Evolutionary conservation across 2,329 filamentous ascomycete genomes (phyloP), one percentile per base, ranked within the genome.

Genomic region (Aschersonia sp.): DNA sequence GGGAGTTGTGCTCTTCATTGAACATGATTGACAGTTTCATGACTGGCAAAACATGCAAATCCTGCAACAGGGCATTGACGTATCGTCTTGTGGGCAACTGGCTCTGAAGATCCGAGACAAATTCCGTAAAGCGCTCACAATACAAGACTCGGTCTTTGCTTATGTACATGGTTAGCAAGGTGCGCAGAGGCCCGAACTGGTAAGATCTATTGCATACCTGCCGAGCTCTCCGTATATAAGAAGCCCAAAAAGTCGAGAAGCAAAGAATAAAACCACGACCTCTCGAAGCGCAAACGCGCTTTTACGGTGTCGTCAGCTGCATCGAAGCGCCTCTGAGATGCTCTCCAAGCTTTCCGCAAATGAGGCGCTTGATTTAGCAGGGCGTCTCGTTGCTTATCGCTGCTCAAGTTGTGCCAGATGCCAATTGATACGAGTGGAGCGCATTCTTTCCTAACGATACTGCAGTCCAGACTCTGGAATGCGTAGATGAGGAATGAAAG

Each of bases 51-150:
- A 94, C 65, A 60, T 97, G 88, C 43, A 97, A 69, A 60, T 98
- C 90, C 56, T 84, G 81, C 11, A 97, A 65, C 41, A 98, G 68
- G 1, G 86, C 81, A 62, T 95, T 95, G 60, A 94, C 86, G 61
- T 97, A 97, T 63, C 92, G 80, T 55, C 92, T 76, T 4, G 94
- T 98, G 0, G 92, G 92, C 44, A 97, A 71, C 62, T 98, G 92
- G 58, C 90, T 95, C 62, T 94, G 81, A 22, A 98, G 68, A 60
- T 98, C 92, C 7, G 84, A 83, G 44, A 98, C 70, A 46, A 98
- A 83, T 63, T 98, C 92, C 46, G 92, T 66, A 52, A 97, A 90
- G n/a, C 89, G 79, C 64, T 97, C 90, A 61, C 87, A 94, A 63
- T 95, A 98, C 11, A 51, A 30, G 31, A 30, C 41, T 42, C 45